Evolutionary conservation across 495 filamentous ascomycete species (phyloP), one percentile per base, ranked within the genome.

Genomic region (Podospora sp.): DNA sequence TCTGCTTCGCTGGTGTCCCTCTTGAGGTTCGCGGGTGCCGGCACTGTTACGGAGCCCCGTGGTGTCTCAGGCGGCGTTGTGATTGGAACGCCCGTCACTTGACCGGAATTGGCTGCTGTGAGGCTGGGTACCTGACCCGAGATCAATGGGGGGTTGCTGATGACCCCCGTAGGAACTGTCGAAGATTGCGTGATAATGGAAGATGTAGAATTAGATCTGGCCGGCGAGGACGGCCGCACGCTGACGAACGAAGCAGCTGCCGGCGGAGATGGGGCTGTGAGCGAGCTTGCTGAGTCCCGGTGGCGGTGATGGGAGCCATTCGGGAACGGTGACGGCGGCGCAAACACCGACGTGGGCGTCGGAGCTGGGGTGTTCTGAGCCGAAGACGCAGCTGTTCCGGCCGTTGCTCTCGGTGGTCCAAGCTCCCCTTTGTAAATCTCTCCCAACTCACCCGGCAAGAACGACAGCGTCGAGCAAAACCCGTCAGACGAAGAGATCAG

Each of bases 401-500:
- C 60, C 18, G 82, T 74, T 49, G 84, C 81, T 53, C 87, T 84
- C 8, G 80, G 71, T 21, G 80, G 82, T 4, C 88, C 83, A 12
- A 87, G 75, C 12, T 90, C 83, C 11, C 91, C 90, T 12, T 86
- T 89, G 76, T 97, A 97, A 16, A 86, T 76, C 69, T 94, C 88
- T n/a, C 96, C 96, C 7, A 99, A 81, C 74, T 99, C 96, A 21
- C 91, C 92, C 5, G 90, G 82, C 7, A 85, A 76, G 75, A 99
- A 99, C 0, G 92, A 87, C 24, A 99, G 82, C 0, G 91, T 89
- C 0, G 96, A 99, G 73, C 96, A 98, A 79, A 97, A 99, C 0
- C 96, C 96, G 74, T 99, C 96, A 0, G 96, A 97, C 0, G 96
- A 98, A 62, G 92, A 94, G 85, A 99, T 97, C 40, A 98, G 83